A percentile compares a stretch with the other conserved stretches of the same genome.
Evolutionary conservation across 306 rosid species (phyloP).

Genomic region (Vigna hirtella): DNA sequence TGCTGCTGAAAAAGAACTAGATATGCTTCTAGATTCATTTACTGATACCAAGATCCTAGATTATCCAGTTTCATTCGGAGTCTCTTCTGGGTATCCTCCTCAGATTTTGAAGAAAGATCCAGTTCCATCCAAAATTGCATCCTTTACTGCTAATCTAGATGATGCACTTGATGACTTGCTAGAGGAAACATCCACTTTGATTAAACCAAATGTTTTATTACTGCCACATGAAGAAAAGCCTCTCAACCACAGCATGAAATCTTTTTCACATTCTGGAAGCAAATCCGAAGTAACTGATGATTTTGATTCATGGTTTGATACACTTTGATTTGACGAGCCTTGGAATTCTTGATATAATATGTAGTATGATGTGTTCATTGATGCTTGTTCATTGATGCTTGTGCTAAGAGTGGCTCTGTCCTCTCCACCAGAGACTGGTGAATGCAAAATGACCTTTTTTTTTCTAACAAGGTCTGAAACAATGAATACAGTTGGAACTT

Average conservation of each 20-base stretch:
- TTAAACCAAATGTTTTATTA: conserved; percentile 38
- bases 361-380: conserved; percentile 32
- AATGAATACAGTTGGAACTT: not conserved
- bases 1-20: conserved; percentile 71
- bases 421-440: not conserved
- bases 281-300: conserved; percentile 58
- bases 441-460: conserved; percentile 18
- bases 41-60: conserved; percentile 51
- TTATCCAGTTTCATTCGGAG: conserved; percentile 46
- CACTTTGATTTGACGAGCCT: conserved; percentile 52
- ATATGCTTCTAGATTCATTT: conserved; percentile 74
- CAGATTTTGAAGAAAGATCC: conserved; percentile 47
- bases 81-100: conserved; percentile 38
- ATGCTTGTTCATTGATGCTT: conserved; percentile 14
- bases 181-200: conserved; percentile 61
- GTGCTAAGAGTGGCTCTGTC: conserved; percentile 22
- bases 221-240: conserved; percentile 47
- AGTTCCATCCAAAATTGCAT: conserved; percentile 41
- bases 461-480: not conserved
- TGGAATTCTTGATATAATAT: conserved; percentile 24
- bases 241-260: conserved; percentile 31
- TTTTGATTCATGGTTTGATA: conserved; percentile 83
- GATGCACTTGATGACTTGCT: conserved; percentile 79
- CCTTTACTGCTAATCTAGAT: conserved; percentile 55
- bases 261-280: conserved; percentile 56